A percentile compares a stretch with the other conserved stretches of the same genome.
Conservation (phyloP, 192 early-diverging fungal genomes). For the Oehlia diaphana region DNA sequence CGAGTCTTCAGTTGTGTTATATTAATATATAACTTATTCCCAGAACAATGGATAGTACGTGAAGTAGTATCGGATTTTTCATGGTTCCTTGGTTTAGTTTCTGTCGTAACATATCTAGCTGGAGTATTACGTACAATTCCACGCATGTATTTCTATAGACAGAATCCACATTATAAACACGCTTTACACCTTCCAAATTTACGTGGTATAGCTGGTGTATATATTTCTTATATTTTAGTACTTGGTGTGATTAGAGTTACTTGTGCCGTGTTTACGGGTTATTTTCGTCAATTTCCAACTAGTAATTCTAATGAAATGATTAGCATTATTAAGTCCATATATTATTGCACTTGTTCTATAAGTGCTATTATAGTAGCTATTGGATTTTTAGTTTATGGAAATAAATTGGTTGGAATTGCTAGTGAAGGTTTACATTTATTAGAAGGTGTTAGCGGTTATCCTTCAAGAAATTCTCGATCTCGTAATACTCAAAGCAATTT, state of each 20-base stretch:
- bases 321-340: not conserved
- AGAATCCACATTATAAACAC: conserved; percentile 11
- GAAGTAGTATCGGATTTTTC: not conserved
- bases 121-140: conserved; percentile 18
- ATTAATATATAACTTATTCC: not conserved
- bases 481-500: not conserved
- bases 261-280: not conserved
- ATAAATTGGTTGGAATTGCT: conserved; percentile 6
- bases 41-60: not conserved
- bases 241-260: not conserved
- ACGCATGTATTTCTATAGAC: conserved; percentile 20
- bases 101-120: conserved; percentile 2
- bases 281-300: not conserved
- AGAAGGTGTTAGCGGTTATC: conserved; percentile 9
- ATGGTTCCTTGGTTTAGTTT: not conserved
- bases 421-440: conserved; percentile 15
- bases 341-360: not conserved
- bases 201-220: not conserved
- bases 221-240: not conserved
- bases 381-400: conserved; percentile 11
- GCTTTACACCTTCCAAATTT: conserved; percentile 9
- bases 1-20: not conserved
- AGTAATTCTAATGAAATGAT: not conserved
- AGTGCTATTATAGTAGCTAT: not conserved
- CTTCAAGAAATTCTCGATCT: not conserved